Base-by-base conservation (phyloP, 805 yeast genomes). In the Cyberlindnera nakhonratchasimensis region DNA sequence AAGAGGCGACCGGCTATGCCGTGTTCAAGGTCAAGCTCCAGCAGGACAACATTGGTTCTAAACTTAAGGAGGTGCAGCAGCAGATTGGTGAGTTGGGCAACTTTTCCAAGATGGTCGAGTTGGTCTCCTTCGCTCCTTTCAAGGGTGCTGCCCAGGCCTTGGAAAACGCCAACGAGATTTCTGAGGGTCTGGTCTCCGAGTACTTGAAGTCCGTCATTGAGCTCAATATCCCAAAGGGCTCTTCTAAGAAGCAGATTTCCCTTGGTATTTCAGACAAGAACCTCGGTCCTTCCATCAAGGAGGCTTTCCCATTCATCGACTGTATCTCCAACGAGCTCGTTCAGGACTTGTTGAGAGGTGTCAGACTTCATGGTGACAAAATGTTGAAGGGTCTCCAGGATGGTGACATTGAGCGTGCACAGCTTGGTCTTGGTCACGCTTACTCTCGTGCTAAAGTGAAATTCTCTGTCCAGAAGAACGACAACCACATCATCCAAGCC, bases 111-210 rank as follows among this genome's bases (percentile, higher is more conserved):
- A 74, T 91, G 74, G 82, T 93, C 55, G 96, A 90, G 68, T 77
- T 93, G 43, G 95, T 87, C 21, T 86, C 96, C 13, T 93, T 93
- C 70, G 96, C 96, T 47, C 99, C 99, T 38, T 93, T 93, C 78
- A 90, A 93, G 70, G 97, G 97, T 60, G 99, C 99, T 48, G 98
- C 99, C 40, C 98, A 93, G 69, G 99, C 99, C 47, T 79, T 93
- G 61, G 98, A 91, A 69, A 93, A 93, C 64, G 97, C 98, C 55
- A 93, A 93, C 64, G 98, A 93, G 64, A 85, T 93, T 57, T 86
- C 96, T 53, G 99, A 93, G 71, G 99, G 99, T 61, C 77, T 90
- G 57, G 96, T 91, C 43, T 84, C 90, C 46, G 98, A 93, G 57
- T 86, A 86, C 69, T 78, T 93, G 69, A 88, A 87, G 66, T 79